A percentile compares a stretch with the other conserved stretches of the same genome.
phyloP scores from a whole-genome alignment of 805 yeast species.

The Cyberlindnera mississippiensis region DNA sequence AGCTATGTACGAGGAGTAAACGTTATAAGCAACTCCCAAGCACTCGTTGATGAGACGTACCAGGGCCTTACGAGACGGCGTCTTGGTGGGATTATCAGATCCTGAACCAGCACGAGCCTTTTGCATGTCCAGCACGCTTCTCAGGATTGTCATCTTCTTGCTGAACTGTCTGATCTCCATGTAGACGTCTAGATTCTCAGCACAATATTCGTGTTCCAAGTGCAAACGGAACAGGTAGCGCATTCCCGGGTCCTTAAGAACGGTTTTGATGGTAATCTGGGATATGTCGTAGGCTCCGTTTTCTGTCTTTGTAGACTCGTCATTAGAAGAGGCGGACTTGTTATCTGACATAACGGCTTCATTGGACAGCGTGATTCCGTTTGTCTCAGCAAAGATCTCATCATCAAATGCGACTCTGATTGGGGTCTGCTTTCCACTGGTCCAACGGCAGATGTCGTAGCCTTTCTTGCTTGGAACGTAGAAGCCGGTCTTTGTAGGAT shows the following conservation, averaged over 20 bases:
- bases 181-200: conserved; percentile 74
- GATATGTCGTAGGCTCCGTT: neutral
- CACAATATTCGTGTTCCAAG: conserved; percentile 58
- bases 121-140: conserved; percentile 34
- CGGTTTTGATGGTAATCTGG: conserved; percentile 30
- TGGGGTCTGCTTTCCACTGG: conserved; percentile 1
- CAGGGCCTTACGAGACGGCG: conserved; percentile 27
- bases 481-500: conserved; percentile 35
- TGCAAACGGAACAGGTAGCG: conserved; percentile 64
- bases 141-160: conserved; percentile 41
- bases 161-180: conserved; percentile 52
- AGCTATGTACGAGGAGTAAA: conserved; percentile 63
- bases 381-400: conserved; percentile 12
- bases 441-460: conserved; percentile 36
- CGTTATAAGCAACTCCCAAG: conserved; percentile 55
- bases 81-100: neutral
- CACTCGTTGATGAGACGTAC: conserved; percentile 49
- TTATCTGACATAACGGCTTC: conserved; percentile 11
- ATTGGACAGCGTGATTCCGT: conserved; percentile 19
- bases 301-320: conserved; percentile 5
- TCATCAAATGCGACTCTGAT: conserved; percentile 18
- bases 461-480: conserved; percentile 45
- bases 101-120: conserved; percentile 13
- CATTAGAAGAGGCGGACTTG: conserved; percentile 16
- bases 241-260: conserved; percentile 72